A percentile compares a stretch with the other conserved stretches of the same genome.
These are phyloP conservation scores for Hanseniaspora singularis DNA, from an alignment of 805 yeast genomes.

Conservation along the genomic window DNA sequence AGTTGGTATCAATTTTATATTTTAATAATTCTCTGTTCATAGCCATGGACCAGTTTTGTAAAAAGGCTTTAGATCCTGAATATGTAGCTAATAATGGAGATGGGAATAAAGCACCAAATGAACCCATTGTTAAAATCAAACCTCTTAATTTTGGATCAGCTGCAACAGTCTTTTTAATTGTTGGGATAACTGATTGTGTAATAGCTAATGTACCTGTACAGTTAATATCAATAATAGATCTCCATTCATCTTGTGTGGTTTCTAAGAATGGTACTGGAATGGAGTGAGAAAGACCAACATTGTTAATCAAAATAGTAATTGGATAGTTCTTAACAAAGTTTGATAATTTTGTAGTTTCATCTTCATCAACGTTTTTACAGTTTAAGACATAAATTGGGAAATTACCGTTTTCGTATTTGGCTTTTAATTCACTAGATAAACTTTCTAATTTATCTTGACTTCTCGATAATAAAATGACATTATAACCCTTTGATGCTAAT, in stretches of 20 bases:
- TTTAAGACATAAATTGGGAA: conserved; percentile 59
- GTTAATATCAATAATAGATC: conserved; percentile 73
- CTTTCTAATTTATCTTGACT: conserved; percentile 63
- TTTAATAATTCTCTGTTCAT: conserved; percentile 71
- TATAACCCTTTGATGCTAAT: conserved; percentile 75
- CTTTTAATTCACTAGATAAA: conserved; percentile 50
- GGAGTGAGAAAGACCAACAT: conserved; percentile 89
- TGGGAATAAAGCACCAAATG: conserved; percentile 89
- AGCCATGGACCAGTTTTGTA: conserved; percentile 86
- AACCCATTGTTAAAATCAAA: conserved; percentile 85
- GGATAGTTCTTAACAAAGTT: conserved; percentile 40
- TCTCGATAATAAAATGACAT: conserved; percentile 72
- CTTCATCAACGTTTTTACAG: conserved; percentile 57
- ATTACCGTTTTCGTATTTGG: conserved; percentile 33
- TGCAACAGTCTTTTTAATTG: conserved; percentile 44
- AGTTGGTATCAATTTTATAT: conserved; percentile 69
- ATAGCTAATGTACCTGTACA: conserved; percentile 71
- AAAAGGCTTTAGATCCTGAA: conserved; percentile 90
- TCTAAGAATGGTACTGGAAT: conserved; percentile 89
- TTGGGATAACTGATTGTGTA: conserved; percentile 68
- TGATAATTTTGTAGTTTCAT: conserved; percentile 43
- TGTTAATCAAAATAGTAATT: conserved; percentile 70
- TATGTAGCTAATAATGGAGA: conserved; percentile 86
- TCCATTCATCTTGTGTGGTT: conserved; percentile 62
- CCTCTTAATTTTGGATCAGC: conserved; percentile 39